Conservation (phyloP, 371 early-diverging fungal genomes). For the Rhizopus arrhizus region DNA sequence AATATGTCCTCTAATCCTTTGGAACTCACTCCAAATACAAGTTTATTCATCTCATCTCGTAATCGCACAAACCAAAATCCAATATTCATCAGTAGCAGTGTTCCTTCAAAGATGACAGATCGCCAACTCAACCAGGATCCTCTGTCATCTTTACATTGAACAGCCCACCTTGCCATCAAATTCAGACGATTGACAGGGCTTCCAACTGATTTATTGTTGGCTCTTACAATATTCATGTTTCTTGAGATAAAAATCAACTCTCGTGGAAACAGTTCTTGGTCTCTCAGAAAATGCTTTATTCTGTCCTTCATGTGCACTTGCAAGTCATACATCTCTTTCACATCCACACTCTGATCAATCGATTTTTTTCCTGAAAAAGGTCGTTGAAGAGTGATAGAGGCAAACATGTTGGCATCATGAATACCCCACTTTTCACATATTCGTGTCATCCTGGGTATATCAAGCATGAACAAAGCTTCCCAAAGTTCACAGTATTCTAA, state of each 20-base stretch:
- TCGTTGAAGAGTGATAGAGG: constrained; percentile 78
- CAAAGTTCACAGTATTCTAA: constrained; percentile 82
- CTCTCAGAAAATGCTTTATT: constrained; percentile 69
- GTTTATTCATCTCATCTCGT: constrained; percentile 41
- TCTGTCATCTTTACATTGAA: constrained; percentile 52
- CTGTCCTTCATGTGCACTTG: constrained; percentile 76
- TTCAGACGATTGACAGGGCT: constrained; percentile 89
- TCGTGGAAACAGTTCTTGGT: constrained; percentile 75
- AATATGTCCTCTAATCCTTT: constrained; percentile 74
- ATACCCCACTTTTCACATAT: constrained; percentile 87
- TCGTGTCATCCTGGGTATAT: constrained; percentile 57
- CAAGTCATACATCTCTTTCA: constrained; percentile 66
- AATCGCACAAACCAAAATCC: constrained; percentile 59
- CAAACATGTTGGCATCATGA: constrained; percentile 78
- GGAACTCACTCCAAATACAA: constrained; percentile 39
- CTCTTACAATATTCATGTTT: constrained; percentile 87
- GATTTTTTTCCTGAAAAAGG: constrained; percentile 69
- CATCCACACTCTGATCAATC: constrained; percentile 40
- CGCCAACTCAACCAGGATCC: constrained; percentile 36
- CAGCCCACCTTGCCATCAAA: constrained; percentile 86
- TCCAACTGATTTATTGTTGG: constrained; percentile 83
- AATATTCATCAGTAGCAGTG: constrained; percentile 62
- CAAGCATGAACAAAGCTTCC: constrained; percentile 83
- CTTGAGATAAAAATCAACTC: constrained; percentile 90
- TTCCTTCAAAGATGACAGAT: constrained; percentile 54